Conservation (phyloP, 495 filamentous ascomycete species). For the Hypoxylon subgilvum region DNA sequence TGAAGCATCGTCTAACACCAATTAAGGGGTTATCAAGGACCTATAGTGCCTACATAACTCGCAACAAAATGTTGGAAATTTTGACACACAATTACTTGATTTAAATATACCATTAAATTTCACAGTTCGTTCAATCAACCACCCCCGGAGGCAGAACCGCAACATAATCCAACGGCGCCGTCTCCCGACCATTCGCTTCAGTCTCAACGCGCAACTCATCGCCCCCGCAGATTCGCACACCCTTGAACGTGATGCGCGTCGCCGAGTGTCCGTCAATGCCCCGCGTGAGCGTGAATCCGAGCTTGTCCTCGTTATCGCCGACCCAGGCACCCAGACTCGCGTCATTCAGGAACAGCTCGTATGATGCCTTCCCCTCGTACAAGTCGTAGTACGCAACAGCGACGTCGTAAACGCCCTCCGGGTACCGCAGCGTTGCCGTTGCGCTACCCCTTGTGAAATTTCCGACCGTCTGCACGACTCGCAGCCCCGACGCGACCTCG, state of each 20-base stretch:
- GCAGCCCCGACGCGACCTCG: slow-evolving; percentile 58
- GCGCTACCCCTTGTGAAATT: slow-evolving; percentile 61
- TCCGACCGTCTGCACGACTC: slow-evolving; percentile 37
- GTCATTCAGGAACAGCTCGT: slow-evolving; percentile 60
- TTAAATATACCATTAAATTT: too few relatives aligned
- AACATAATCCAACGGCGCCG: slow-evolving; percentile 71
- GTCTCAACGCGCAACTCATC: slow-evolving; percentile 66
- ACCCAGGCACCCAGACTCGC: slow-evolving; percentile 60
- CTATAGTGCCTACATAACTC: too few relatives aligned
- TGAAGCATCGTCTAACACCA: too few relatives aligned
- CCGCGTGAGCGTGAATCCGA: slow-evolving; percentile 62
- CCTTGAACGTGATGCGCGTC: slow-evolving; percentile 63
- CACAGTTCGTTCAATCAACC: slow-evolving; percentile 63
- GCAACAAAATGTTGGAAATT: background rate
- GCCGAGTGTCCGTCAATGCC: slow-evolving; percentile 70
- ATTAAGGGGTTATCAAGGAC: too few relatives aligned
- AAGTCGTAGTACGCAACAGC: slow-evolving; percentile 72
- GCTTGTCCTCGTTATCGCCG: slow-evolving; percentile 60
- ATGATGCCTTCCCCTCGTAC: slow-evolving; percentile 60
- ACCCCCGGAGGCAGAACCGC: slow-evolving; percentile 63
- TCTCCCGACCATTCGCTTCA: slow-evolving; percentile 63
- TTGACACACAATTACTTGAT: background rate
- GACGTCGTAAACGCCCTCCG: slow-evolving; percentile 64
- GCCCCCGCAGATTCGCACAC: slow-evolving; percentile 58
- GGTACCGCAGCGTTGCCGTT: slow-evolving; percentile 50